Base-by-base conservation (phyloP, 257 asterid species). In the Plectranthus barbatus region DNA sequence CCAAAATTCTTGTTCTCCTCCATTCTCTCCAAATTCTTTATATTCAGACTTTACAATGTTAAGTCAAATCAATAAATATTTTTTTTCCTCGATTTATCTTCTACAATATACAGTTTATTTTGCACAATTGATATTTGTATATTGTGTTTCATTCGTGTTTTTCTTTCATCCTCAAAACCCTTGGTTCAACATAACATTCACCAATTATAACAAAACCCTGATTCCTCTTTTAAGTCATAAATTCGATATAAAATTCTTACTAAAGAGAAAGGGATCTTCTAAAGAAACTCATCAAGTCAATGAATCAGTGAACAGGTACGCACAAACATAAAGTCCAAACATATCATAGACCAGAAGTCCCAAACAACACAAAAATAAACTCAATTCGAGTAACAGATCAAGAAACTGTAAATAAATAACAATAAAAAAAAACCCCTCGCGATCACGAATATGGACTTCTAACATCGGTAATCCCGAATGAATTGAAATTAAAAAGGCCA, bases 331-430 rank as follows among this genome's bases (percentile, higher is more conserved):
- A 39, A 36, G 23, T 37, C 52, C 61, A 48, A 26, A 42, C 3
- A 29, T 49, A 54, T 31, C 73, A 58, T 14, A 17, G 58, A 66
- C 23, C 48, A 21, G 41, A 49, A 42, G 24, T 4, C 39, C 40
- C 17, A 20, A 41, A 64, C 19, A 29, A 33, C 17, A 15, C 12
- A 50, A 44, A 53, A 44, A 41, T 2, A 48, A 46, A 55, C 26
- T 69, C 60, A 46, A 69, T 41, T 36, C 49, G 56, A 56, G 45
- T 13, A 60, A 19, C 69, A 62, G 74, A 70, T 66, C 74, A 29
- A 42, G 45, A 37, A 46, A 51, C 53, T 19, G 54, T 37, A 44
- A 41, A 48, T 18, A 15, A 24, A 19, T 62, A 13, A 20, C 17
- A 15, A 4, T 31, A n/a, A n/a, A 23, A 57, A 64, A 18, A 15